These are phyloP conservation scores for Iberis pinnata DNA, from an alignment of 345 rosid species.

Conservation along the genomic window DNA sequence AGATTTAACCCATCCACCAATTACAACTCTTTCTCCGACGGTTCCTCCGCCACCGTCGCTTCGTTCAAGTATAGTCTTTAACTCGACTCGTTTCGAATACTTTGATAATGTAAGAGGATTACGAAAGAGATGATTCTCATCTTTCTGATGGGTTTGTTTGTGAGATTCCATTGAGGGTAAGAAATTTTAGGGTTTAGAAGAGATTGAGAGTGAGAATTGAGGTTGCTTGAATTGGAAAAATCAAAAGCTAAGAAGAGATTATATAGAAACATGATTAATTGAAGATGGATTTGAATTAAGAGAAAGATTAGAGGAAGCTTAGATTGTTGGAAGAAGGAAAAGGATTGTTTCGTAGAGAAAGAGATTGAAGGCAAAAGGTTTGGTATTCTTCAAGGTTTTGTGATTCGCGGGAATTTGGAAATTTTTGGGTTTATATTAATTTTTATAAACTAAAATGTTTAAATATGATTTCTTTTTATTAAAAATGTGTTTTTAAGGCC, in stretches of 20 bases:
- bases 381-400: too few species aligned
- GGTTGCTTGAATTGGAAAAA: constrained; percentile 8
- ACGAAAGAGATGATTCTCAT: neutral
- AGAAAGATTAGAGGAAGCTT: constrained; percentile 35
- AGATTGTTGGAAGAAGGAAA: constrained; percentile 45
- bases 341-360: constrained; percentile 48
- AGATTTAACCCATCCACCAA: constrained; percentile 96
- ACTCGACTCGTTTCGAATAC: constrained; percentile 56
- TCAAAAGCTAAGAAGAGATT: constrained; percentile 19
- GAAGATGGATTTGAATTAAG: neutral
- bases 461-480: too few species aligned
- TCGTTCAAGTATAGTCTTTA: constrained; percentile 44
- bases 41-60: constrained; percentile 42
- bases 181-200: too few species aligned
- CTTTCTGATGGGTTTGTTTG: constrained; percentile 20
- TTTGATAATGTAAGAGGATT: constrained; percentile 24
- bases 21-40: constrained; percentile 42
- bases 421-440: too few species aligned
- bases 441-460: too few species aligned
- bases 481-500: too few species aligned
- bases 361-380: constrained; percentile 38
- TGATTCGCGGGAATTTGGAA: too few species aligned
- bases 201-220: neutral
- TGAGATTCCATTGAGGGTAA: constrained; percentile 26
- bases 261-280: constrained; percentile 21